Percentiles rank a stretch among this genome's conserved stretches.
phyloP scores from a whole-genome alignment of 164 flowering plant species.

The Stephania cephalantha region DNA sequence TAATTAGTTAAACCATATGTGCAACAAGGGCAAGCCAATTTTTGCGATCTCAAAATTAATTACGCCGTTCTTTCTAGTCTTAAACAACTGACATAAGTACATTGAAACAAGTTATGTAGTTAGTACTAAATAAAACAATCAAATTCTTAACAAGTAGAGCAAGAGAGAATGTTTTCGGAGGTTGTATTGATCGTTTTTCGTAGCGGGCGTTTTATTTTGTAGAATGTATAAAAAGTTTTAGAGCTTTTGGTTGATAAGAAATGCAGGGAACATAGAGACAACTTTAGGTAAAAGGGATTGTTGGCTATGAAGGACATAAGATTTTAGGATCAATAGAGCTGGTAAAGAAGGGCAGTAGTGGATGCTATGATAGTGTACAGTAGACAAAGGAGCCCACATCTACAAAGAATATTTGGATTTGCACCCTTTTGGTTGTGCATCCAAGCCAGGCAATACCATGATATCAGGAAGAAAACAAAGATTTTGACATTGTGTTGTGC shows the following conservation, averaged over 20 bases:
- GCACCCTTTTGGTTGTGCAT: background rate
- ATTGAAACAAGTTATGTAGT: background rate
- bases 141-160: background rate
- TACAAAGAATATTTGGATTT: background rate
- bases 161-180: background rate
- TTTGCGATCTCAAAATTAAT: background rate
- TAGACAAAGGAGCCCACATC: slow-evolving; percentile 1
- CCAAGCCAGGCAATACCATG: background rate
- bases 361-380: background rate
- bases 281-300: background rate
- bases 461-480: background rate
- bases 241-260: background rate
- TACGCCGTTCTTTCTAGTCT: background rate
- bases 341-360: background rate
- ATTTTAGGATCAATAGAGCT: background rate
- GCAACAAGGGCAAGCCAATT: background rate
- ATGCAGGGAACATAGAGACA: background rate
- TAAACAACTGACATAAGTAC: background rate
- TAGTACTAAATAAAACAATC: too few relatives aligned
- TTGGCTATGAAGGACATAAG: background rate
- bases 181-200: background rate
- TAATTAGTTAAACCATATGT: background rate
- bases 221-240: background rate
- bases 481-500: background rate
- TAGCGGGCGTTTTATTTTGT: background rate